Evolutionary conservation across 2,329 filamentous ascomycete species (phyloP), one percentile per base, ranked within the genome.

Genomic region (Botrytis byssoidea): DNA sequence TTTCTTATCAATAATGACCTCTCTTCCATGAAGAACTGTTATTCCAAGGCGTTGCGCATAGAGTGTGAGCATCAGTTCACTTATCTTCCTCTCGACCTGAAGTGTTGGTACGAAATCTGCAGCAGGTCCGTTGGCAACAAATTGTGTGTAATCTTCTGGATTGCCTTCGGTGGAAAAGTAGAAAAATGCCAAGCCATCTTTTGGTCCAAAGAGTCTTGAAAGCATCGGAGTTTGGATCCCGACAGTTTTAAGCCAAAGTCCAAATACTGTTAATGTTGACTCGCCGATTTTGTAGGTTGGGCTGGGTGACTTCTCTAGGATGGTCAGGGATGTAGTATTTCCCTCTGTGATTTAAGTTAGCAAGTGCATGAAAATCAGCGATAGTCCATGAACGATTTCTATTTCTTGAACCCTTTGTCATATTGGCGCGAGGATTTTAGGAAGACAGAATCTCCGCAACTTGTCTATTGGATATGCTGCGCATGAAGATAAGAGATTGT

Each of bases 261-360:
- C 74, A 57, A 79, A 80, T 10, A 74, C 59, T 18, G 77, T 73
- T 14, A 80, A 76, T 12, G 78, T 80, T 22, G 74, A 77, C 68
- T 80, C 79, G 57, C 79, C 77, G 40, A 80, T 79, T 59, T 80
- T 80, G 72, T 80, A 78, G 32, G 71, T 71, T 29, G 78, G 78
- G 5, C 66, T 70, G 29, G 25, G 12, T n/a, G 70, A 74, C 59
- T 78, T 78, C 42, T 79, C 79, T 6, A 80, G 29, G 25, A 77
- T 57, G 5, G 75, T 78, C 16, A 78, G 68, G 48, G 29, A 67
- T 63, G 70, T 55, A 7, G 55, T 6, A n/a, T 44, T 61, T n/a
- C 22, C 44, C 16, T 55, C 51, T 57, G 7, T 7, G 22, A 8
- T 8, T 1, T 7, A 57, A 44, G 29, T 72, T 29, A 66, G 48